Evolutionary conservation across 805 yeast species (phyloP), one percentile per base, ranked within the genome.

Genomic region (Sungouiella thailandica): DNA sequence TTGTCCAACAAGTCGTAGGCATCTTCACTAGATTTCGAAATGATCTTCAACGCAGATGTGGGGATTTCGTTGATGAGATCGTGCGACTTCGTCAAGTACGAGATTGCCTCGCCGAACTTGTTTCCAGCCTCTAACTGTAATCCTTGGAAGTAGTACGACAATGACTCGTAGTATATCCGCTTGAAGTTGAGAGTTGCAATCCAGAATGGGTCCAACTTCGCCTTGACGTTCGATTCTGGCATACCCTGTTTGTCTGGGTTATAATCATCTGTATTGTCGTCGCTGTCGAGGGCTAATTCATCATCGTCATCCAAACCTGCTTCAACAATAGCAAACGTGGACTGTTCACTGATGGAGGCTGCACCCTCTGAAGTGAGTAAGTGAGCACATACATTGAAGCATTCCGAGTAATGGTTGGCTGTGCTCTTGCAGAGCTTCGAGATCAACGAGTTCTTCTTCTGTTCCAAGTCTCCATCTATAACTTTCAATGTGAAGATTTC

Each of bases 81-180:
- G 5, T 61, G 49, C 0, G 95, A 78, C 17, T 70, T 59, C 15
- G 68, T 66, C 43, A 79, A 46, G 43, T 72, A 74, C 0, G 86
- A 87, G 39, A 90, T 76, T 0, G 95, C 83, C 23, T 74, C 80
- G 7, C 98, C 98, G 46, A 70, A 68, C 46, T 84, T 80, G 26
- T 66, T 71, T 5, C 67, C 52, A 4, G 69, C 65, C 43, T 80
- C 85, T 26, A 78, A 61, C 6, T 62, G 60, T 23, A 74, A 52
- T 0, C 81, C 78, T 39, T 82, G 68, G 54, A 80, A 72, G 44
- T 78, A 80, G 40, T 70, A 66, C 1, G 86, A 71, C 28, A 84
- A 52, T 0, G 86, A 74, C 31, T 65, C 60, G 53, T 78, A 84
- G 45, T 75, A 79, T 17, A 63, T 49, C 8, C 57, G 46, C 49